These are phyloP conservation scores for Russula foetens DNA, from an alignment of 768 basidiomycete species.

Conservation along the genomic window DNA sequence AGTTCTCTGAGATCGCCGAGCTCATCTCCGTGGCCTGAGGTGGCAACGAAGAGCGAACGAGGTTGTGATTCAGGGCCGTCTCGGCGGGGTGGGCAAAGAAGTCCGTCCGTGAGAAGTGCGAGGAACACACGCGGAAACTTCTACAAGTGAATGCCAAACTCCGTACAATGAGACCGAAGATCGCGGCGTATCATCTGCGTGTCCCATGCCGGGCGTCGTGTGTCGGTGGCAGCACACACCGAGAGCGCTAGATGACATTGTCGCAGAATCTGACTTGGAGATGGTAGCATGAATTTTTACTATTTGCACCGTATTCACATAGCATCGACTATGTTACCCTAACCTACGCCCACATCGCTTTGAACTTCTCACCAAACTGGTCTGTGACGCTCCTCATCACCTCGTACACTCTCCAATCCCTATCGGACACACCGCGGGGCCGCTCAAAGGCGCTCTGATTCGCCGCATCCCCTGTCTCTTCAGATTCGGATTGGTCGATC, in stretches of 20 bases:
- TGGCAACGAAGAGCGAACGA: slow-evolving; percentile 59
- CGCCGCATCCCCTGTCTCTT: slow-evolving; percentile 23
- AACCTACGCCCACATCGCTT: slow-evolving; percentile 42
- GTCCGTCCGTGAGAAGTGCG: slow-evolving; percentile 35
- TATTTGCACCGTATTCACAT: too few relatives aligned
- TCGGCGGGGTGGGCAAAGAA: slow-evolving; percentile 33
- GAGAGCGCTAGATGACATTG: slow-evolving; percentile 5
- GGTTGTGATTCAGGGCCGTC: slow-evolving; percentile 32
- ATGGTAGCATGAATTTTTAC: too few relatives aligned
- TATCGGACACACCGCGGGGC: slow-evolving; percentile 34
- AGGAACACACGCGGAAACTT: slow-evolving; percentile 41
- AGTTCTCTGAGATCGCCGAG: slow-evolving; percentile 48
- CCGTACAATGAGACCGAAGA: slow-evolving; percentile 42
- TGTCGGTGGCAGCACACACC: slow-evolving; percentile 48
- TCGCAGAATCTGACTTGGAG: neutral
- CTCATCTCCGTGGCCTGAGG: slow-evolving; percentile 53
- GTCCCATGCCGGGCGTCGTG: slow-evolving; percentile 47
- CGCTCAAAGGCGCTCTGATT: slow-evolving; percentile 22
- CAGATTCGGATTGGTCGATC: slow-evolving; percentile 26
- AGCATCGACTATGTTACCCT: too few relatives aligned
- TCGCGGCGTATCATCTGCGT: slow-evolving; percentile 47
- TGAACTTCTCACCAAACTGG: slow-evolving; percentile 54
- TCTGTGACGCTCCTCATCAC: slow-evolving; percentile 35
- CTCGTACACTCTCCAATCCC: slow-evolving; percentile 50
- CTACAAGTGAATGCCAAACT: slow-evolving; percentile 51